Evolutionary conservation across 108 stramenopile genomes (phyloP), one percentile per base, ranked within the genome.

Genomic region (Mediolabrus comicus): DNA sequence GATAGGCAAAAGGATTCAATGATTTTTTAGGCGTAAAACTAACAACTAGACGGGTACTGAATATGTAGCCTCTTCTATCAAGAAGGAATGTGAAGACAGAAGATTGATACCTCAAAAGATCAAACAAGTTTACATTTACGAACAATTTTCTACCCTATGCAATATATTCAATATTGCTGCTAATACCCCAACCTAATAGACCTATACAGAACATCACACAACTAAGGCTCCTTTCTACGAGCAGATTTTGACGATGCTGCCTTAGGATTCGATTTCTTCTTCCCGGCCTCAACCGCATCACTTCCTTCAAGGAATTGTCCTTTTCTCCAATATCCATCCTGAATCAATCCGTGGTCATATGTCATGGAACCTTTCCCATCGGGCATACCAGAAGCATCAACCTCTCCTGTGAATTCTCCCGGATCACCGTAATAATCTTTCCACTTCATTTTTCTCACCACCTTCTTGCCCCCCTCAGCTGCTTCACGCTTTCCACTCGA

Each of bases 401-500:
- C 71, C 52, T 72, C 60, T 28, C 78, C 78, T 27, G 78, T 62
- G 60, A 71, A 79, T 10, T 62, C 64, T 17, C 77, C 77, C 0
- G 77, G 77, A 60, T 79, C 77, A 11, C 77, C 77, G 59, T 71
- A 79, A 55, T 71, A 79, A 61, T 79, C 77, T 65, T 71, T 62
- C 77, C 77, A 79, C 58, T 72, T 79, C 70, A 79, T 79, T 43
- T 71, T 71, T 34, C 69, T 70, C 16, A 79, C 77, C 25, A 27
- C 17, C 58, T 52, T 79, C 35, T 63, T 63, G 19, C 56, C 34
- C 24, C 32, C 54, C 61, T 17, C 32, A 61, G 10, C 28, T 36
- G 24, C 35, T 16, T 32, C 31, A 17, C 32, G 56, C 24, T 32
- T 33, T 7, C 56, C 56, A 33, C 39, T 59, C 53, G 72, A 64